Evolutionary conservation across 164 flowering plant species (phyloP).

Genomic region (Taxillus chinensis): DNA sequence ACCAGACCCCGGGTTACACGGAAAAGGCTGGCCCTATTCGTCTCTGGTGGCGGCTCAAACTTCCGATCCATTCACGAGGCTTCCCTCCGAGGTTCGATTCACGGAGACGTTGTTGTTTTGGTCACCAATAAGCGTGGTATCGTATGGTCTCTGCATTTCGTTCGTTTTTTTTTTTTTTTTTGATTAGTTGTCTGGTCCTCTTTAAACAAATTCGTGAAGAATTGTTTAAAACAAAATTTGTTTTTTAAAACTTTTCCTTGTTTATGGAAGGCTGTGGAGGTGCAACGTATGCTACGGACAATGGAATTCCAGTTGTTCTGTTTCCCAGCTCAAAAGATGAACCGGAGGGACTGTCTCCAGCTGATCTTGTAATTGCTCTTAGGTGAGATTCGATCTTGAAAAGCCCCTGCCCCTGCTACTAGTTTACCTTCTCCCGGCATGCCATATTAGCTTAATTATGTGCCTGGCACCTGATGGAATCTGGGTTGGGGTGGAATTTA

Average conservation of each 20-base stretch:
- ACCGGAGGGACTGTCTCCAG: slow-evolving; percentile 42
- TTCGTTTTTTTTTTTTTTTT: too few species aligned
- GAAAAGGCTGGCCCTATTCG: slow-evolving; percentile 76
- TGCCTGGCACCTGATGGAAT: too few species aligned
- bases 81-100: slow-evolving; percentile 27
- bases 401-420: too few species aligned
- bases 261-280: slow-evolving; percentile 73
- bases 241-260: too few species aligned
- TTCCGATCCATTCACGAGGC: slow-evolving; percentile 65
- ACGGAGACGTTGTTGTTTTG: slow-evolving; percentile 60
- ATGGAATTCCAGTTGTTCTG: slow-evolving; percentile 57
- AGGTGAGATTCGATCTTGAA: slow-evolving; percentile 37
- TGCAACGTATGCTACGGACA: slow-evolving; percentile 70
- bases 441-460: too few species aligned
- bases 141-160: background rate
- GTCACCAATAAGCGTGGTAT: slow-evolving; percentile 71
- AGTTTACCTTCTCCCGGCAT: too few species aligned
- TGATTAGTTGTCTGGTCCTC: too few species aligned
- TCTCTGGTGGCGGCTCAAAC: slow-evolving; percentile 94
- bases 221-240: too few species aligned
- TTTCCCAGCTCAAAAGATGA: slow-evolving; percentile 48
- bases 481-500: too few species aligned
- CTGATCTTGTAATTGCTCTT: slow-evolving; percentile 54
- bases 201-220: too few species aligned
- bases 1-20: slow-evolving; percentile 9